Evolutionary conservation across 129 eudicot species (phyloP).

Genomic region (Silybum marianum): DNA sequence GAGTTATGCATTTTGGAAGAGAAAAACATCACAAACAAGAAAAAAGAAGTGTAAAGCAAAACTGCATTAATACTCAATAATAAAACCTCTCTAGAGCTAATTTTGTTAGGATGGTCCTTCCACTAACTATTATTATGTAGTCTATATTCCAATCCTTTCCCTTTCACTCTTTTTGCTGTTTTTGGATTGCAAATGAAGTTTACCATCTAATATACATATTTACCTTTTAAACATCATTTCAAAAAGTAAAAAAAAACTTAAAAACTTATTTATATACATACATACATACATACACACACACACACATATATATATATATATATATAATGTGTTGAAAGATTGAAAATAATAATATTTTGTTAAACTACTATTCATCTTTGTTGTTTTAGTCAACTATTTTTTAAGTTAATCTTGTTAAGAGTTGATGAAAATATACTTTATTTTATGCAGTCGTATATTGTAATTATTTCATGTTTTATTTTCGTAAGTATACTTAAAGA

Average conservation of each 20-base stretch:
- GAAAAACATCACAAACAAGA: not conserved
- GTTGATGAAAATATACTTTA: too few species aligned
- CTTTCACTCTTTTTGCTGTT: slow-evolving; percentile 33
- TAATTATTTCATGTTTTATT: not conserved
- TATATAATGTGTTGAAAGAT: too few species aligned
- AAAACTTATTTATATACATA: too few species aligned
- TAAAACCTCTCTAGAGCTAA: slow-evolving; percentile 37
- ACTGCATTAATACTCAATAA: slow-evolving; percentile 35
- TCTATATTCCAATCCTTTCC: slow-evolving; percentile 40
- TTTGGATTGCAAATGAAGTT: slow-evolving; percentile 25
- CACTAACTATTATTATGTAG: slow-evolving; percentile 38
- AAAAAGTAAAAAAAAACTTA: not conserved
- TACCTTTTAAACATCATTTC: not conserved
- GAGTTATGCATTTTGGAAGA: not conserved
- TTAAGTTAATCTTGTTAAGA: too few species aligned
- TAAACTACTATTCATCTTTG: too few species aligned
- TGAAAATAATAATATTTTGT: too few species aligned
- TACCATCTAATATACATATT: slow-evolving; percentile 15
- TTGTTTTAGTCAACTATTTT: too few species aligned
- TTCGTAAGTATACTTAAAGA: not conserved
- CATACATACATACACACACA: too few species aligned
- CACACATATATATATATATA: too few species aligned
- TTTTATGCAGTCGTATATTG: too few species aligned
- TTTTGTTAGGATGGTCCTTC: slow-evolving; percentile 39
- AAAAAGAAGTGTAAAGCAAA: slow-evolving; percentile 28